Conservation (phyloP, 2,329 filamentous ascomycete species). For the Diaporthe longicolla region DNA sequence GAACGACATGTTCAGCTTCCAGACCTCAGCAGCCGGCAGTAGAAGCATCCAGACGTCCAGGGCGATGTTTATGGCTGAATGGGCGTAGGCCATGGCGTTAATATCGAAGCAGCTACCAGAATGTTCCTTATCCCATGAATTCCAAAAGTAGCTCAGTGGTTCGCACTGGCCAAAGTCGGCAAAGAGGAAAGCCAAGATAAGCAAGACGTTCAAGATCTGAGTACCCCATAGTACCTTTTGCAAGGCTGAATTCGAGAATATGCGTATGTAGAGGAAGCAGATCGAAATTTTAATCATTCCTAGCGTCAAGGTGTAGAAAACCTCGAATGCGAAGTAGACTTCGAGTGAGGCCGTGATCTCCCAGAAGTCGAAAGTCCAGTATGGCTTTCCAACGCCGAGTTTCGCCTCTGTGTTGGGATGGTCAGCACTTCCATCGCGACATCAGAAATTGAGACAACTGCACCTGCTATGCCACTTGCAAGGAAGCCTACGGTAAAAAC, state of each 20-base stretch:
- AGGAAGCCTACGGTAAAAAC: conserved; percentile 1
- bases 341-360: conserved; percentile 35
- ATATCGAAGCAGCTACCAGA: conserved; percentile 51
- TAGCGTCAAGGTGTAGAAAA: conserved; percentile 50
- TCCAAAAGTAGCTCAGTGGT: conserved; percentile 50
- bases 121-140: conserved; percentile 51
- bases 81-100: conserved; percentile 52
- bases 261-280: conserved; percentile 53
- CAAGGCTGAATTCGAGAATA: conserved; percentile 50
- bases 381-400: conserved; percentile 16
- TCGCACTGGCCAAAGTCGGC: conserved; percentile 50
- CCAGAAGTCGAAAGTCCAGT: conserved; percentile 16
- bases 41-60: conserved; percentile 57
- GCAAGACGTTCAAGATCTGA: conserved; percentile 49
- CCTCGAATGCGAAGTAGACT: conserved; percentile 49
- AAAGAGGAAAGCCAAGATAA: conserved; percentile 47
- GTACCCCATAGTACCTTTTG: conserved; percentile 47
- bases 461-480: conserved; percentile 14
- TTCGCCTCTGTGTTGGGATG: conserved; percentile 6
- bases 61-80: conserved; percentile 57
- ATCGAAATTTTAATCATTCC: conserved; percentile 54
- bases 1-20: conserved; percentile 55
- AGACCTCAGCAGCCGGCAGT: conserved; percentile 57
- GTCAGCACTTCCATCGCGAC: not conserved
- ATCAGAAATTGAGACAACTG: not conserved